These are phyloP conservation scores for Cyclotella baltica DNA, from an alignment of 108 stramenopile species.

Conservation along the genomic window DNA sequence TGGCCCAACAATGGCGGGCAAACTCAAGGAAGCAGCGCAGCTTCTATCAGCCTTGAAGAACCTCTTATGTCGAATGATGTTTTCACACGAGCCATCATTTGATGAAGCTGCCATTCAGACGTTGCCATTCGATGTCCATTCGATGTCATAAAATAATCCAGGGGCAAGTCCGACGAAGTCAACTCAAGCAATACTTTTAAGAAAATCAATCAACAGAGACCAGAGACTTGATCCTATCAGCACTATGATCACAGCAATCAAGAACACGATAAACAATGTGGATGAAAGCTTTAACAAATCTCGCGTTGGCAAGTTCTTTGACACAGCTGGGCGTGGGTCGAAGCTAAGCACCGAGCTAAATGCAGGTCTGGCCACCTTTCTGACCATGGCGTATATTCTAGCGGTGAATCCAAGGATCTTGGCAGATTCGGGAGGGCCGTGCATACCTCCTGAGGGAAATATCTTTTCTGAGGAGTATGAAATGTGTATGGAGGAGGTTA, in stretches of 20 bases:
- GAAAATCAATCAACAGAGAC: not conserved
- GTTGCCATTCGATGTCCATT: no score
- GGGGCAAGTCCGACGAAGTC: no score
- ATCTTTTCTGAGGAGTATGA: slow-evolving; percentile 54
- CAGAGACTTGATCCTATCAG: not conserved
- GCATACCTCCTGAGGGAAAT: slow-evolving; percentile 45
- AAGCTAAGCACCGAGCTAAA: slow-evolving; percentile 53
- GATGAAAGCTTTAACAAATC: not conserved
- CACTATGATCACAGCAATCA: not conserved
- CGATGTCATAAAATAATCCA: no score
- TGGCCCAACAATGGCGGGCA: no score
- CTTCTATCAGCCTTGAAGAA: no score
- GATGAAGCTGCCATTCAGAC: no score
- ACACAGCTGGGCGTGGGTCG: slow-evolving; percentile 36
- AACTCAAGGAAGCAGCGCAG: no score
- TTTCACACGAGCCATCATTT: no score
- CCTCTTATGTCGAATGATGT: no score
- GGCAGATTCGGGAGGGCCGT: slow-evolving; percentile 65
- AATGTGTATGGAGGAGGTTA: slow-evolving; percentile 48
- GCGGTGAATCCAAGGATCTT: slow-evolving; percentile 71
- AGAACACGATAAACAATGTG: not conserved
- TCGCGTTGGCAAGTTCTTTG: not conserved
- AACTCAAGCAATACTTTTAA: no score
- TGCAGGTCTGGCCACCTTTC: slow-evolving; percentile 66
- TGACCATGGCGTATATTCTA: slow-evolving; percentile 74